These are phyloP conservation scores for Arbutus unedo DNA, from an alignment of 148 eudicot species.

Conservation along the genomic window DNA sequence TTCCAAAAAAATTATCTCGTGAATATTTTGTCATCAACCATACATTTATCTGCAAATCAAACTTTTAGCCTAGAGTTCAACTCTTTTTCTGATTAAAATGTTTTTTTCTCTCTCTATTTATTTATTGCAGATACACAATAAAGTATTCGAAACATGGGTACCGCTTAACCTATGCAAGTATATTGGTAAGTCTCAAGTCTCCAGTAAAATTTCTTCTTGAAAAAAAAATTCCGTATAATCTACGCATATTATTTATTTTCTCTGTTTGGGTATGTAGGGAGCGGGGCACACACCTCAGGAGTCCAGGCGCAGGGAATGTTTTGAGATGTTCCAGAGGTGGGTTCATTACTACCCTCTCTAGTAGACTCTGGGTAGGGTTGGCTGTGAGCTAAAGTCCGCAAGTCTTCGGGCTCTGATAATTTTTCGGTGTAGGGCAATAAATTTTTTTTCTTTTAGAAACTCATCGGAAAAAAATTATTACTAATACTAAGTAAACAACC, in stretches of 20 bases:
- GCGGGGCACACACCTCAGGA: constrained; percentile 22
- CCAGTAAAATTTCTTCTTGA: too few relatives aligned
- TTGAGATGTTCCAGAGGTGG: constrained; percentile 13
- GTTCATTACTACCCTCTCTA: constrained; percentile 13
- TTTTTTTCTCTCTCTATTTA: not conserved
- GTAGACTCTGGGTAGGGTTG: not conserved
- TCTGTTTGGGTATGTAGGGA: not conserved
- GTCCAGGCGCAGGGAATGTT: constrained; percentile 15
- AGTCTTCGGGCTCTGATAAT: too few relatives aligned
- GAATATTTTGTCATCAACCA: too few relatives aligned
- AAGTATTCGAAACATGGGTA: constrained; percentile 10
- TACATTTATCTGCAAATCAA: not conserved
- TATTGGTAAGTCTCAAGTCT: not conserved
- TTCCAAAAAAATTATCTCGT: too few relatives aligned
- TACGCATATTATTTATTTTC: too few relatives aligned
- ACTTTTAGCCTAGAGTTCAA: not conserved
- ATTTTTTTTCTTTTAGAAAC: too few relatives aligned
- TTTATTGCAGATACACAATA: constrained; percentile 8
- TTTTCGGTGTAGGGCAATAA: too few relatives aligned
- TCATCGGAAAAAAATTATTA: too few relatives aligned
- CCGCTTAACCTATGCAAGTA: constrained; percentile 12
- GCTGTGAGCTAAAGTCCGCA: too few relatives aligned
- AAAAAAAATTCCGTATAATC: too few relatives aligned
- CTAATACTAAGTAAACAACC: too few relatives aligned
- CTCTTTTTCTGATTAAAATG: not conserved